Percentiles rank a stretch among this genome's conserved stretches.
phyloP scores from a whole-genome alignment of 1,284 basidiomycete species.

The Pseudozyma thailandica region DNA sequence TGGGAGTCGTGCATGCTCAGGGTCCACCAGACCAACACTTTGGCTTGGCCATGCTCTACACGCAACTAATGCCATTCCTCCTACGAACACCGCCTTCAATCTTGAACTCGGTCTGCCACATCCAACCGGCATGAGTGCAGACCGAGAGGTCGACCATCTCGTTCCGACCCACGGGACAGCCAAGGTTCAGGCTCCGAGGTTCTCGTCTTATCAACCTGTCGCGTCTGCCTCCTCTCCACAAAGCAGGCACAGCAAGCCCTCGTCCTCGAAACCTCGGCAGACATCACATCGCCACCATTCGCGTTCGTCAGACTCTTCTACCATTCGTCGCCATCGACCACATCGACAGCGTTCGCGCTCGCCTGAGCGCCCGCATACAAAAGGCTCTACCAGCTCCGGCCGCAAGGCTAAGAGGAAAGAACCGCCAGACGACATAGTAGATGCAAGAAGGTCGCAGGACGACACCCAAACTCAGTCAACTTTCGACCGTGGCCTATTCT shows the following conservation, averaged over 20 bases:
- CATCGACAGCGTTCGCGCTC: slow-evolving; percentile 5
- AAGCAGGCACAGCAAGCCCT: not conserved
- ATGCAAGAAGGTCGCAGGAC: not conserved
- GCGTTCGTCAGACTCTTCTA: not conserved
- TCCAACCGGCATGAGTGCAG: slow-evolving; percentile 22
- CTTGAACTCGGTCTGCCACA: slow-evolving; percentile 29
- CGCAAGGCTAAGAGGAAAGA: not conserved
- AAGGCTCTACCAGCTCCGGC: not conserved
- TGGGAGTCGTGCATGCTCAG: not conserved
- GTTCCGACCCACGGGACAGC: not conserved
- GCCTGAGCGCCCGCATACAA: not conserved
- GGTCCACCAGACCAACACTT: not conserved
- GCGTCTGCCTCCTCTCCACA: not conserved
- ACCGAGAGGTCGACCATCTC: slow-evolving; percentile 9
- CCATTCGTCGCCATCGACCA: not conserved
- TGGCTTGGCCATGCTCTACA: not conserved
- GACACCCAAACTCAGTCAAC: not conserved
- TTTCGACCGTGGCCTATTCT: slow-evolving; percentile 19
- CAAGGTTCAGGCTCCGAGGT: slow-evolving; percentile 7
- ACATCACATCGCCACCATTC: not conserved
- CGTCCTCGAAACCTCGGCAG: not conserved
- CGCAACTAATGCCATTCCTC: too few relatives aligned
- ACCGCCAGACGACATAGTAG: not conserved
- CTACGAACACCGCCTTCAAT: not conserved
- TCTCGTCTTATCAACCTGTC: slow-evolving; percentile 10